These are phyloP conservation scores for Plasmodium sp. DNA, from an alignment of 169 alveolate genomes.

Conservation along the genomic window DNA sequence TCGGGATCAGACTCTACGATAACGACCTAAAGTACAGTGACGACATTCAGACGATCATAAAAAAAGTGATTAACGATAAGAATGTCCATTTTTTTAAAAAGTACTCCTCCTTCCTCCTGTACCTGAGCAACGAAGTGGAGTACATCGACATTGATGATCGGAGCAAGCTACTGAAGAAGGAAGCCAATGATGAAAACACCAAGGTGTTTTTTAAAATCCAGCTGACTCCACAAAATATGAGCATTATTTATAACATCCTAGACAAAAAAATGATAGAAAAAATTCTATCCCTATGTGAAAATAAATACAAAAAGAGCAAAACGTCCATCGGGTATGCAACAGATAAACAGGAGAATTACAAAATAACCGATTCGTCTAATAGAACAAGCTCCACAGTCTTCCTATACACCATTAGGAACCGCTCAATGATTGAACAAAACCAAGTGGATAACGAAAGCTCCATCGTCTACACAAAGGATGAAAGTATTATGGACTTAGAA, in stretches of 20 bases:
- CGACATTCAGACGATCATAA: constrained; percentile 27
- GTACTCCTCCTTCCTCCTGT: constrained; percentile 37
- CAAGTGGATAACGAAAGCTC: constrained; percentile 27
- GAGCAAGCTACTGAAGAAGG: neutral
- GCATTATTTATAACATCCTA: constrained; percentile 47
- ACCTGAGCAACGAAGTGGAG: constrained; percentile 27
- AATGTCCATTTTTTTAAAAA: constrained; percentile 55
- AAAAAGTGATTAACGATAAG: constrained; percentile 47
- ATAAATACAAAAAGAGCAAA: constrained; percentile 69
- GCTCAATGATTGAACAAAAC: constrained; percentile 24
- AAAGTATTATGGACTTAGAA: constrained; percentile 68
- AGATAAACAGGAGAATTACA: constrained; percentile 69
- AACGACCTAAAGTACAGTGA: constrained; percentile 57
- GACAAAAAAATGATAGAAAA: constrained; percentile 41
- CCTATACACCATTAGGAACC: constrained; percentile 46
- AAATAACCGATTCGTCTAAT: constrained; percentile 26
- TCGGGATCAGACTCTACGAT: constrained; percentile 37
- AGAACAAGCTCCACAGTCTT: constrained; percentile 67
- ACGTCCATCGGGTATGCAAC: constrained; percentile 50
- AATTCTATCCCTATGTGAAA: constrained; percentile 32
- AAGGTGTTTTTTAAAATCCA: constrained; percentile 62
- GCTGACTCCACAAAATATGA: constrained; percentile 21
- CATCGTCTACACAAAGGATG: constrained; percentile 67
- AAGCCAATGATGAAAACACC: constrained; percentile 31
- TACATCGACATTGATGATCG: neutral